These are phyloP conservation scores for Gossypium lobatum DNA, from an alignment of 441 rosid genomes.

Conservation along the genomic window DNA sequence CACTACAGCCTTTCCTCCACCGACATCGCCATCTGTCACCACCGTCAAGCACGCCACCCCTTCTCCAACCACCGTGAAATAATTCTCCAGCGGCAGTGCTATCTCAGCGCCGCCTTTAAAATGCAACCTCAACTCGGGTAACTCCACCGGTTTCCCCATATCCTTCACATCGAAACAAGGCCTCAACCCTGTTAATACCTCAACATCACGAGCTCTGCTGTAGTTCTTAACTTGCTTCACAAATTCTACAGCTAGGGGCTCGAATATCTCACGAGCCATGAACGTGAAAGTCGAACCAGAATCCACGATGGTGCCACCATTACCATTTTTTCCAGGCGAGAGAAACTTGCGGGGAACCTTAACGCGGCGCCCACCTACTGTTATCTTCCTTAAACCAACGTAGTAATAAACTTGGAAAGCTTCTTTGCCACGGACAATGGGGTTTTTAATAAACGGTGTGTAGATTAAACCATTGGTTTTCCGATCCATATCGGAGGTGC, in stretches of 20 bases:
- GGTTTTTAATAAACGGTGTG: constrained; percentile 41
- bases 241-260: constrained; percentile 21
- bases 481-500: constrained; percentile 14
- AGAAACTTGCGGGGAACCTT: constrained; percentile 27
- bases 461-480: constrained; percentile 27
- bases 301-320: constrained; percentile 51
- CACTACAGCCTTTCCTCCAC: constrained; percentile 4
- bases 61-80: constrained; percentile 25
- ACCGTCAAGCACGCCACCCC: constrained; percentile 39
- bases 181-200: constrained; percentile 31
- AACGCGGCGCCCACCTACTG: constrained; percentile 33
- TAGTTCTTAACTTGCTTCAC: constrained; percentile 9
- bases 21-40: constrained; percentile 29
- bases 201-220: constrained; percentile 26
- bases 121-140: constrained; percentile 36
- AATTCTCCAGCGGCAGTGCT: constrained; percentile 42
- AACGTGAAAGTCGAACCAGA: constrained; percentile 51
- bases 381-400: constrained; percentile 34
- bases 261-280: constrained; percentile 30
- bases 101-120: constrained; percentile 42
- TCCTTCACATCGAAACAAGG: constrained; percentile 36
- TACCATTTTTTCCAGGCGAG: constrained; percentile 30
- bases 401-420: constrained; percentile 32
- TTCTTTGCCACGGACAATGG: constrained; percentile 16
- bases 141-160: background rate